Base-by-base conservation (phyloP, 2,329 filamentous ascomycete genomes). In the Blastomyces gilchristii region DNA sequence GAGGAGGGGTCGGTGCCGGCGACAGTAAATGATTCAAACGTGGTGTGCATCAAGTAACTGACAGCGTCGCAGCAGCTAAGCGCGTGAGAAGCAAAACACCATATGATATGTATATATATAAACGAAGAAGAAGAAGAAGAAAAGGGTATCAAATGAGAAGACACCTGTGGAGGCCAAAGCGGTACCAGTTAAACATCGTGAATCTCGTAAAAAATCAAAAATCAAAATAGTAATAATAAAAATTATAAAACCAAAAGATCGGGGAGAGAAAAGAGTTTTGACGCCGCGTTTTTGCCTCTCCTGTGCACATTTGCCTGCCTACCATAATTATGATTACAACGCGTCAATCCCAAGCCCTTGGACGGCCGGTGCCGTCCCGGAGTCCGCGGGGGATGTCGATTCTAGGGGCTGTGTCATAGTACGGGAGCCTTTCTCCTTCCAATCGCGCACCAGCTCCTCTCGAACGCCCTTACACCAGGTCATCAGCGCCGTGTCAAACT, bases 381-480 rank as follows among this genome's bases (percentile, higher is more conserved):
- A 25, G 39, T 43, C 57, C 43, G 18, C 41, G 6, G 57, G 22
- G 2, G 57, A 47, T 25, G 11, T 16, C n/a, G 57, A 11, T 57
- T 57, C 28, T 4, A 57, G 22, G 22, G 22, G 12, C 16, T 7
- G 56, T 43, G 14, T 9, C 8, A 41, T n/a, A 47, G 25, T 2
- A 9, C 58, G 25, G 22, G n/a, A 45, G 49, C 37, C 56, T 37
- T 53, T 63, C 28, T 67, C 74, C 71, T 78, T 80, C 82, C 85
- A 87, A 70, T 97, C 93, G 57, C 83, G 82, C 50, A 87, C 83
- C 67, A 97, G 85, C 78, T 97, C 93, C 72, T 90, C 86, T 43
- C 94, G 83, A 8, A 97, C 91, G 63, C 84, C 86, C 67, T 82
- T 83, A 74, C 89, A 91, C 94, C 94, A 99, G 71, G 85, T 81